Evolutionary conservation across 106 monocot genomes (phyloP), one percentile per base, ranked within the genome.

Genomic region (Acorus calamus): DNA sequence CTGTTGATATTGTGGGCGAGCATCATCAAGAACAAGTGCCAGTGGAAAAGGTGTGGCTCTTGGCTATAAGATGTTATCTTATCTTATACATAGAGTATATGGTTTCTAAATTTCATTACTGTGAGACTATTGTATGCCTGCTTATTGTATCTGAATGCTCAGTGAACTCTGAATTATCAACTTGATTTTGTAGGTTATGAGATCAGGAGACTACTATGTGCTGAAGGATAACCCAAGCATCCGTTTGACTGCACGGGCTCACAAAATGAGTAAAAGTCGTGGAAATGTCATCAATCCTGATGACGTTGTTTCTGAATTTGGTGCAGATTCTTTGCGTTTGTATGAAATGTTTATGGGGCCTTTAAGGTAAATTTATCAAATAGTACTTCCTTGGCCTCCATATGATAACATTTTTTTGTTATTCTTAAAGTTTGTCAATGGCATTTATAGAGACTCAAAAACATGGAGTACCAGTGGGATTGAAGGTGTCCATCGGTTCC

Each of bases 331-430:
- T 66, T 87, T 96, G 68, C 84, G 94, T 11, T 77, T 96, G 55
- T 94, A 94, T 70, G 94, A 94, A 84, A 94, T 94, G 94, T 94
- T 94, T 79, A 94, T 94, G 89, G 94, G 94, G 13, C 94, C 94
- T 67, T 74, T 96, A 49, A 87, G 94, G 94, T 90, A 78, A 49
- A 3, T 7, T 44, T 14, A 52, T 2, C 11, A 3, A 56, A 4
- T 42, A 4, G 50, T 5, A 46, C 50, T 49, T 44, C 11, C 4
- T 11, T 43, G 47, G 54, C 41, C 45, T 52, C 4, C 8, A 47
- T 4, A 41, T 4, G 42, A 55, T 11, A 28, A 6, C 52, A 8
- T 9, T 7, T 8, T n/a, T 65, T 47, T 65, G 48, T 11, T 41
- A 52, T 6, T 4, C 56, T 44, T 48, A 50, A 2, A 41, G 53